Percentiles rank a stretch among this genome's conserved stretches.
phyloP scores from a whole-genome alignment of 768 basidiomycete species.

The Boletales sp. region DNA sequence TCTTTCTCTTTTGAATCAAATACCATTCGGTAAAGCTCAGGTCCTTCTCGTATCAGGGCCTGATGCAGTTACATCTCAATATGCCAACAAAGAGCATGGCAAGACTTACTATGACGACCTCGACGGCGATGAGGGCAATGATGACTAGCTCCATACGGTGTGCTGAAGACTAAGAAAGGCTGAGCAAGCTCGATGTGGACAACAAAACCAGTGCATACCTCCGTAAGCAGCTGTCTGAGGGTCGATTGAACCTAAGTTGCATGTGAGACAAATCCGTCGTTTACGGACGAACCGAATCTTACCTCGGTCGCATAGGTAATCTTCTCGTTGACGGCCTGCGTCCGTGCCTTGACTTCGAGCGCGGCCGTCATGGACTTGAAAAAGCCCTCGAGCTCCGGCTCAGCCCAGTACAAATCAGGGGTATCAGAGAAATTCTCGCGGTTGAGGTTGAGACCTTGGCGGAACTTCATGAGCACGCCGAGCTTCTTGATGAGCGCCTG shows the following conservation, averaged over 20 bases:
- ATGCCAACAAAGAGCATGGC: background rate
- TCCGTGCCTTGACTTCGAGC: conserved; percentile 81
- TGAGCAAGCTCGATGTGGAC: background rate
- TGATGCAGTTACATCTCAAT: conserved; percentile 23
- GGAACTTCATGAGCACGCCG: conserved; percentile 86
- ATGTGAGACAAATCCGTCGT: conserved; percentile 1
- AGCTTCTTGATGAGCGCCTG: conserved; percentile 88
- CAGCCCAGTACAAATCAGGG: conserved; percentile 93
- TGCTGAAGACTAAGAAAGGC: conserved; percentile 62
- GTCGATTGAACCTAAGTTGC: conserved; percentile 71
- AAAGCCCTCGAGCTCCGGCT: conserved; percentile 85
- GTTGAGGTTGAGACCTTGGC: conserved; percentile 89
- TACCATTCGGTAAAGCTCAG: conserved; percentile 65
- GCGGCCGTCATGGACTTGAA: conserved; percentile 85
- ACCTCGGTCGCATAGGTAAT: conserved; percentile 87
- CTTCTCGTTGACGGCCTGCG: conserved; percentile 83
- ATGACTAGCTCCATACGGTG: conserved; percentile 96
- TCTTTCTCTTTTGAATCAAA: conserved; percentile 19
- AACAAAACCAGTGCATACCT: conserved; percentile 38
- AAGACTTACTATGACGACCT: conserved; percentile 79
- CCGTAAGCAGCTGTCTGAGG: conserved; percentile 82
- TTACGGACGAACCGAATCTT: background rate
- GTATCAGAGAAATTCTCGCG: conserved; percentile 86
- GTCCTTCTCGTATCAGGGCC: conserved; percentile 76
- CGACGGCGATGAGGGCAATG: conserved; percentile 90